Evolutionary conservation across 805 yeast genomes (phyloP).

Genomic region (Metschnikowia colocasiae): DNA sequence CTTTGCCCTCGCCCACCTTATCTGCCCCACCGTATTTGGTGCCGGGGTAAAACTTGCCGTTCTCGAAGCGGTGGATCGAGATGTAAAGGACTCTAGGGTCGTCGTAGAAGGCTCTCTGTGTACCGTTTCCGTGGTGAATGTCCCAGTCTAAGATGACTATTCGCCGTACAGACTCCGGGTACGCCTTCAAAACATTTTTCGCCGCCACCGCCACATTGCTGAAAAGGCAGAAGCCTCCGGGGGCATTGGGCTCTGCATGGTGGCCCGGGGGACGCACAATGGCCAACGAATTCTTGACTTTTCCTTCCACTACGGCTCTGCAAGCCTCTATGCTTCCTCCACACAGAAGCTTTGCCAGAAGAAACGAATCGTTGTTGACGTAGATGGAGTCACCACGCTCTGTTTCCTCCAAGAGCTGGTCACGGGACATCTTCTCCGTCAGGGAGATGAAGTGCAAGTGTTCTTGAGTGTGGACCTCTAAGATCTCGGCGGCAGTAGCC

Average conservation of each 20-base stretch:
- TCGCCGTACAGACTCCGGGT: conserved; percentile 83
- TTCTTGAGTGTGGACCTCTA: conserved; percentile 77
- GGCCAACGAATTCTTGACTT: conserved; percentile 87
- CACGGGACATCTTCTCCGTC: conserved; percentile 75
- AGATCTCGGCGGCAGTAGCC: conserved; percentile 81
- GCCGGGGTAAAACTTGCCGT: conserved; percentile 92
- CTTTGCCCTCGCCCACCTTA: conserved; percentile 79
- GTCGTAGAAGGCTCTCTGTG: conserved; percentile 85
- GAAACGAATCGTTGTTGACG: conserved; percentile 82
- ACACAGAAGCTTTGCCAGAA: conserved; percentile 87
- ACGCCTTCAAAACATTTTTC: conserved; percentile 69
- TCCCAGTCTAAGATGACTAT: conserved; percentile 95
- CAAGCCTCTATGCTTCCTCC: conserved; percentile 98
- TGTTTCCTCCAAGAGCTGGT: conserved; percentile 72
- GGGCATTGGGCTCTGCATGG: conserved; percentile 96
- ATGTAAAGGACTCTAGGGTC: conserved; percentile 90
- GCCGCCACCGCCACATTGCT: conserved; percentile 98
- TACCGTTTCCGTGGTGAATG: conserved; percentile 98
- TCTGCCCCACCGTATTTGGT: conserved; percentile 79
- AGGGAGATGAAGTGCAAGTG: conserved; percentile 74
- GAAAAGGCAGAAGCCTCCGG: conserved; percentile 96
- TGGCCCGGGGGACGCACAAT: conserved; percentile 99
- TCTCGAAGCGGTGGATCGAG: conserved; percentile 88
- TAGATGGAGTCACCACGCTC: conserved; percentile 93
- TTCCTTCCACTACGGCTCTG: conserved; percentile 88